A percentile compares a stretch with the other conserved stretches of the same genome.
Evolutionary conservation across 2,329 filamentous ascomycete genomes (phyloP).

Genomic region (Exophiala spinifera): DNA sequence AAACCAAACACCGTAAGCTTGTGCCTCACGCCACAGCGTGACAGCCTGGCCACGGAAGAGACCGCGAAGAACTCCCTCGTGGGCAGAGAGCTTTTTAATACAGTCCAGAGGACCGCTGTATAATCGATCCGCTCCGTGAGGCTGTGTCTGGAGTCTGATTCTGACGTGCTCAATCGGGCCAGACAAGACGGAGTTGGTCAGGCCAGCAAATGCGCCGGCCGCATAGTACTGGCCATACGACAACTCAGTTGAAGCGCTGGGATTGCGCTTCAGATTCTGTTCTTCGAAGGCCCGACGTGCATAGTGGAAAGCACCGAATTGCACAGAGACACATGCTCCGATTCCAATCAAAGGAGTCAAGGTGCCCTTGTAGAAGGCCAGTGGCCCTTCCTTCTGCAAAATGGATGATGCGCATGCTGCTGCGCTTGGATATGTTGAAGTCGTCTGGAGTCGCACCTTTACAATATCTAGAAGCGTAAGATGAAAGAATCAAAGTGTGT

Average conservation of each 20-base stretch:
- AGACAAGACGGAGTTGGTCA: slow-evolving; percentile 85
- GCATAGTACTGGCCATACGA: slow-evolving; percentile 84
- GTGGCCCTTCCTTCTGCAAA: slow-evolving; percentile 78
- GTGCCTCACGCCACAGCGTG: slow-evolving; percentile 82
- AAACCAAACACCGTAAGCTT: slow-evolving; percentile 96
- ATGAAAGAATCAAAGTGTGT: slow-evolving; percentile 37
- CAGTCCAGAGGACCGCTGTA: slow-evolving; percentile 88
- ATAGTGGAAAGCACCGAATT: slow-evolving; percentile 95
- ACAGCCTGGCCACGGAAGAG: slow-evolving; percentile 86
- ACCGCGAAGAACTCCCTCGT: slow-evolving; percentile 66
- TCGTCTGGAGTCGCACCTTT: slow-evolving; percentile 94
- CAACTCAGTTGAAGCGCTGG: slow-evolving; percentile 49
- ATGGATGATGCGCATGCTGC: slow-evolving; percentile 78
- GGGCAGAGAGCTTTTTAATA: slow-evolving; percentile 72
- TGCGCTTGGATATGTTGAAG: slow-evolving; percentile 74
- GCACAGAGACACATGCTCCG: slow-evolving; percentile 93
- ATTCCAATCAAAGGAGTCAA: slow-evolving; percentile 93
- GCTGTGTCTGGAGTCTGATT: slow-evolving; percentile 93
- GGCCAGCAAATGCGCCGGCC: slow-evolving; percentile 85
- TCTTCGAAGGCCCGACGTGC: slow-evolving; percentile 82
- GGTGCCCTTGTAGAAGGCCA: slow-evolving; percentile 98
- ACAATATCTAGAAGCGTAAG: slow-evolving; percentile 67
- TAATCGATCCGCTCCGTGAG: slow-evolving; percentile 70
- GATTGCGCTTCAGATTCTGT: slow-evolving; percentile 51
- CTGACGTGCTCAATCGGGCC: slow-evolving; percentile 94